phyloP scores from a whole-genome alignment of 2,329 filamentous ascomycete genomes.

The Apiospora marii region DNA sequence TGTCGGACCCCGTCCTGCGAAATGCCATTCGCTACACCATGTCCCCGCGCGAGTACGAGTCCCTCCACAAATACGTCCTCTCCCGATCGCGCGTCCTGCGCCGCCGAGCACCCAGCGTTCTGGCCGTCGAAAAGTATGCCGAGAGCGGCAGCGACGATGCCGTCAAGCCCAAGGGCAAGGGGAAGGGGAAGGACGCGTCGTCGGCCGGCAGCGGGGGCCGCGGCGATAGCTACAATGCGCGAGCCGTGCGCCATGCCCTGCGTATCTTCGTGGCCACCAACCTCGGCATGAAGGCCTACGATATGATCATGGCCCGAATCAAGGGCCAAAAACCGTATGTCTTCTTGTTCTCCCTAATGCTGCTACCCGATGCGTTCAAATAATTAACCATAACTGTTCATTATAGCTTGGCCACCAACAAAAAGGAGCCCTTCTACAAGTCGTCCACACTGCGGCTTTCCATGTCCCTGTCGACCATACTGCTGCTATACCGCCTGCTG shows the following conservation, averaged over 20 bases:
- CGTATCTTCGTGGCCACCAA: conserved; percentile 73
- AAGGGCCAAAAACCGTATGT: conserved; percentile 52
- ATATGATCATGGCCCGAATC: conserved; percentile 58
- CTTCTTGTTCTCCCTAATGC: neutral
- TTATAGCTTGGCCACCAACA: conserved; percentile 37
- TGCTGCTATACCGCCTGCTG: conserved; percentile 87
- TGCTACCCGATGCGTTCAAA: neutral
- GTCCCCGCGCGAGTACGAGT: conserved; percentile 83
- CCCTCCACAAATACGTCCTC: conserved; percentile 83
- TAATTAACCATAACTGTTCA: neutral
- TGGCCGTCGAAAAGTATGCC: conserved; percentile 63
- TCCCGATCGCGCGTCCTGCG: conserved; percentile 71
- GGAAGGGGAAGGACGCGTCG: conserved; percentile 38
- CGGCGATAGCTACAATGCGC: conserved; percentile 72
- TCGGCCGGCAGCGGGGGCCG: conserved; percentile 32
- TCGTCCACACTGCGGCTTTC: conserved; percentile 80
- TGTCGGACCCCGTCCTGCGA: conserved; percentile 75
- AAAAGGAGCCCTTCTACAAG: conserved; percentile 64
- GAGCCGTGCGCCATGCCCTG: conserved; percentile 74
- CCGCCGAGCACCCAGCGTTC: conserved; percentile 62
- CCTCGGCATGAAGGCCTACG: conserved; percentile 69
- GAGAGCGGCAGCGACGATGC: conserved; percentile 44
- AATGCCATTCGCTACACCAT: conserved; percentile 90
- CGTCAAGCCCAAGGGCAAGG: conserved; percentile 37
- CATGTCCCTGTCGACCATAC: conserved; percentile 81